Percentiles rank a stretch among this genome's conserved stretches.
Conservation (phyloP, 139 green algal species). For the Chlorella sp. region DNA sequence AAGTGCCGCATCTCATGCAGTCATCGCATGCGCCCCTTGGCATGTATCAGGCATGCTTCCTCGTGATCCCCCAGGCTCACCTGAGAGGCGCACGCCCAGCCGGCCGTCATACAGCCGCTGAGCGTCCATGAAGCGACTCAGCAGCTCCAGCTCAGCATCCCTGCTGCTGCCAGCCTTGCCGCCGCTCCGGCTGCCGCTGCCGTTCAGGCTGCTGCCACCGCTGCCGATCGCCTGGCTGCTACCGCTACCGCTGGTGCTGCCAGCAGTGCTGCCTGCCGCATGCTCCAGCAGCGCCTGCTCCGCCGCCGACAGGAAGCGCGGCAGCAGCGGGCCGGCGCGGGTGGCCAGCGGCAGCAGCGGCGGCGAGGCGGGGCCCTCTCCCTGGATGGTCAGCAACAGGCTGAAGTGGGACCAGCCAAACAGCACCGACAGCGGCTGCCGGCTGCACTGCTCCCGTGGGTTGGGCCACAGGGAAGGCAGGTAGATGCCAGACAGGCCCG, state of each 20-base stretch:
- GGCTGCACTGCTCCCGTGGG: conserved; percentile 1
- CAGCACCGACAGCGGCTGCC: conserved; percentile 21
- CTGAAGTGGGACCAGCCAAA: conserved; percentile 33
- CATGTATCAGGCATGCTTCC: no score
- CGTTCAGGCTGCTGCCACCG: no score
- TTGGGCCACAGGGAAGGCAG: conserved; percentile 24
- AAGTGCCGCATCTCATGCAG: no score
- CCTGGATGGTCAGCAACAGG: conserved; percentile 25
- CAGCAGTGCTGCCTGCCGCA: not conserved
- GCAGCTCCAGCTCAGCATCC: conserved; percentile 9
- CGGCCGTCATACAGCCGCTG: not conserved
- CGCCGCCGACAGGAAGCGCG: conserved; percentile 15
- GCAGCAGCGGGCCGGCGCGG: conserved; percentile 13
- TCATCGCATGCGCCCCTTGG: no score
- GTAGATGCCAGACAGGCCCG: conserved; percentile 28
- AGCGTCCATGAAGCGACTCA: conserved; percentile 22
- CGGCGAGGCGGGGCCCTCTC: conserved; percentile 25
- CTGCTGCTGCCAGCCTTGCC: not conserved
- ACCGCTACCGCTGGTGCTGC: not conserved
- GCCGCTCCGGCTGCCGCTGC: not conserved
- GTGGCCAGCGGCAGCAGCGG: conserved; percentile 39
- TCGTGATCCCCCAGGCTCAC: no score
- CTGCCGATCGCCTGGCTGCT: not conserved
- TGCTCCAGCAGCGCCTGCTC: not conserved
- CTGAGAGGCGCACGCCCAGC: conserved; percentile 26